Percentiles rank a stretch among this genome's conserved stretches.
Evolutionary conservation across 148 eudicot species (phyloP).

Genomic region (Limonium bicolor): DNA sequence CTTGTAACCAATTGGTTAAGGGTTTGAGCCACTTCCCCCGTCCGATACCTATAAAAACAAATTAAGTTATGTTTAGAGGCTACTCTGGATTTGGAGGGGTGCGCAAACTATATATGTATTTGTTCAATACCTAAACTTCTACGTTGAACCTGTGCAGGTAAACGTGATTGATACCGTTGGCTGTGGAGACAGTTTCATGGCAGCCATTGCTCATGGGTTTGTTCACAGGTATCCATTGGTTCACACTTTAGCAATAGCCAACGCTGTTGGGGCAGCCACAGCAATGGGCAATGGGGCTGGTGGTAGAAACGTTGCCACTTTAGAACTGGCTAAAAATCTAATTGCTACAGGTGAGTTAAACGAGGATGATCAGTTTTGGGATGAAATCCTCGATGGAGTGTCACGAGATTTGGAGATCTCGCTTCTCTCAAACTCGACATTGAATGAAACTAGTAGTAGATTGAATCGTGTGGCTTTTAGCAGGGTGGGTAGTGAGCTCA

Average conservation of each 20-base stretch:
- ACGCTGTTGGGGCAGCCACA: conserved; percentile 99
- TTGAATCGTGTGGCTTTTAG: conserved; percentile 25
- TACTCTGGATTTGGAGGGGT: background rate
- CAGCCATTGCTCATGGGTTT: conserved; percentile 83
- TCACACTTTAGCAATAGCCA: conserved; percentile 60
- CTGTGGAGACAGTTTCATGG: conserved; percentile 97
- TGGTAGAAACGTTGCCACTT: conserved; percentile 79
- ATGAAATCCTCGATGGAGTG: conserved; percentile 29
- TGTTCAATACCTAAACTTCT: background rate
- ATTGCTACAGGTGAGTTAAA: conserved; percentile 40
- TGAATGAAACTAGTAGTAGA: conserved; percentile 23
- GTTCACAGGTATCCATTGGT: conserved; percentile 59
- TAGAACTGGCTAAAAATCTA: conserved; percentile 38
- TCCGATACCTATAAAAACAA: background rate
- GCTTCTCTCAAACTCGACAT: conserved; percentile 30
- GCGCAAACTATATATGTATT: background rate
- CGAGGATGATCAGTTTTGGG: conserved; percentile 53
- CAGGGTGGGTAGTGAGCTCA: conserved; percentile 42
- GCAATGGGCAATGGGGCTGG: conserved; percentile 98
- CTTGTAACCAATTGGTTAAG: background rate
- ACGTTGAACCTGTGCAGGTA: conserved; percentile 29
- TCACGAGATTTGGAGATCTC: conserved; percentile 24
- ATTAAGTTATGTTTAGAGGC: background rate
- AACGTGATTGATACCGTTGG: conserved; percentile 86
- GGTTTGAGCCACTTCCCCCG: background rate